Evolutionary conservation across 345 rosid species (phyloP).

Genomic region (Trapa bicornis): DNA sequence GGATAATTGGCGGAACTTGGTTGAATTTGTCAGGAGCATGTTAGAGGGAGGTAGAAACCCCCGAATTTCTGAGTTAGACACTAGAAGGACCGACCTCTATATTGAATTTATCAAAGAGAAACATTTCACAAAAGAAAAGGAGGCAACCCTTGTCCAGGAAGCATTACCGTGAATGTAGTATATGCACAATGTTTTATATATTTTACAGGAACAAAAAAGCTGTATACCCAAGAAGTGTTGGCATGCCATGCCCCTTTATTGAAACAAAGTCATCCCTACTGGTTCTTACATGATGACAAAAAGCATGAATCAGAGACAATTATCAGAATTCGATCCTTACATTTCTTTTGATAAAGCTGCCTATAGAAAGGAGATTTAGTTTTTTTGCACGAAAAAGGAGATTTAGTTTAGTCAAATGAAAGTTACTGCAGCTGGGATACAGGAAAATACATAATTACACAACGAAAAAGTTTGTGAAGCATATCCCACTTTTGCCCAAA

Average conservation of each 20-base stretch:
- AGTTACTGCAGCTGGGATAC: background rate
- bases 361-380: background rate
- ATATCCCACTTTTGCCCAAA: background rate
- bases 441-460: background rate
- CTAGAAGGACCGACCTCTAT: constrained; percentile 42
- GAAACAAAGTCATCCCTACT: background rate
- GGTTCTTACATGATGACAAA: background rate
- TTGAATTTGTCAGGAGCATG: constrained; percentile 73
- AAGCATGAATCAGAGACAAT: background rate
- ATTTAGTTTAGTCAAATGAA: background rate
- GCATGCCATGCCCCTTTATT: constrained; percentile 9
- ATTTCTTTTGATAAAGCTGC: background rate
- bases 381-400: background rate
- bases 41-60: constrained; percentile 46
- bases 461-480: background rate
- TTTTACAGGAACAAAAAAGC: constrained; percentile 5
- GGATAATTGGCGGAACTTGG: constrained; percentile 67
- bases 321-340: background rate
- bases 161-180: background rate
- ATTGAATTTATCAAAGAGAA: constrained; percentile 46
- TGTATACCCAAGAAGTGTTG: constrained; percentile 3
- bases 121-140: constrained; percentile 21
- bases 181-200: background rate
- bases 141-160: constrained; percentile 36
- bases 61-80: constrained; percentile 40